Evolutionary conservation across 2,329 filamentous ascomycete genomes (phyloP).

Genomic region (Verticillium isaacii): DNA sequence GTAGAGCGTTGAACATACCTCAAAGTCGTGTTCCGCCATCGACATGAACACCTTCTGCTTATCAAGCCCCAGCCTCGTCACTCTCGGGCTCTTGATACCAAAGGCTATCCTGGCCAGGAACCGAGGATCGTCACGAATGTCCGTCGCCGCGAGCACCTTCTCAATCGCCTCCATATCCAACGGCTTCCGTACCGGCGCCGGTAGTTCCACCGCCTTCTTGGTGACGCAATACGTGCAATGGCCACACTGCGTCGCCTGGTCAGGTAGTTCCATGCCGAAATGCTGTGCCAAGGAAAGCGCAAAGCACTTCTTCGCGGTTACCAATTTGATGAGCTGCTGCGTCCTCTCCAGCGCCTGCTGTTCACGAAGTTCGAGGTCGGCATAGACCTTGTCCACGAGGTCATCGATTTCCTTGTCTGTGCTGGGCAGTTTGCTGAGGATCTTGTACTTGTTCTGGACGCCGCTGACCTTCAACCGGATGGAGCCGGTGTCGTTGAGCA

Average conservation of each 20-base stretch:
- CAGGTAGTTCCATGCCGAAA: constrained; percentile 49
- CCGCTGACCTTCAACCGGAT: constrained; percentile 49
- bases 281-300: constrained; percentile 47
- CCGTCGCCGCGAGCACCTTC: constrained; percentile 31
- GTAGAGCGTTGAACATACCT: constrained; percentile 24
- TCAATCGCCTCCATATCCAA: constrained; percentile 35
- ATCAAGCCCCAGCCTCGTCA: constrained; percentile 42
- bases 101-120: constrained; percentile 57
- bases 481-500: constrained; percentile 41
- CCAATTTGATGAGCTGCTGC: constrained; percentile 44
- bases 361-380: constrained; percentile 46
- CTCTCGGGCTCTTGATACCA: constrained; percentile 55
- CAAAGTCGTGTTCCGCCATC: constrained; percentile 50
- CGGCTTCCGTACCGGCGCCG: constrained; percentile 28
- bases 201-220: constrained; percentile 29
- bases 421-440: constrained; percentile 41
- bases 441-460: constrained; percentile 48
- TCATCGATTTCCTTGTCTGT: constrained; percentile 32
- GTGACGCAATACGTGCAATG: constrained; percentile 49
- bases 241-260: constrained; percentile 40
- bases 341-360: constrained; percentile 46
- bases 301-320: constrained; percentile 48
- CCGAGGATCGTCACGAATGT: constrained; percentile 50
- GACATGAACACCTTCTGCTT: constrained; percentile 42
- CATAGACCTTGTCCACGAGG: constrained; percentile 42